Conservation (phyloP, 2,329 filamentous ascomycete genomes). For the Colletotrichum limetticola region DNA sequence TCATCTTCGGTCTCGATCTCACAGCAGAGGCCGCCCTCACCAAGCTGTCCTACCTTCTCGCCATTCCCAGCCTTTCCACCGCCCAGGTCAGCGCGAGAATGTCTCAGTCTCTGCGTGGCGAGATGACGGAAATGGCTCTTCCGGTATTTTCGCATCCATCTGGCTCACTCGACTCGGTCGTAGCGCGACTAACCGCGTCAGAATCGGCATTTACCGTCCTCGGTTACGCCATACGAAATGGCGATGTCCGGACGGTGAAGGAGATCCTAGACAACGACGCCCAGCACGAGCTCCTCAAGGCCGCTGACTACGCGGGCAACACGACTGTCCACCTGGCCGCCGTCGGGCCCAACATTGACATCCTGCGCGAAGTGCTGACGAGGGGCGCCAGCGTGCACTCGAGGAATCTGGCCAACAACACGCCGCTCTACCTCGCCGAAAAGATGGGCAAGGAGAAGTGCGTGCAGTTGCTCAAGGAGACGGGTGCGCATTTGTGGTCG, state of each 20-base stretch:
- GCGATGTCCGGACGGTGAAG: slow-evolving; percentile 72
- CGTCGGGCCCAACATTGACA: slow-evolving; percentile 62
- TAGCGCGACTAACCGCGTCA: slow-evolving; percentile 54
- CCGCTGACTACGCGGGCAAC: slow-evolving; percentile 84
- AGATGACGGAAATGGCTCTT: slow-evolving; percentile 80
- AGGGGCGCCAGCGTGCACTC: slow-evolving; percentile 75
- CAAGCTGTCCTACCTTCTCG: slow-evolving; percentile 88
- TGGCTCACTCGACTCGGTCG: slow-evolving; percentile 57
- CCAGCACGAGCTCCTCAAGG: slow-evolving; percentile 72
- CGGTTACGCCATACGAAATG: slow-evolving; percentile 82
- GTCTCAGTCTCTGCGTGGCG: slow-evolving; percentile 81
- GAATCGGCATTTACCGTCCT: slow-evolving; percentile 78
- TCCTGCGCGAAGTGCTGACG: slow-evolving; percentile 68
- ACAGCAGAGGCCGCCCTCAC: slow-evolving; percentile 92
- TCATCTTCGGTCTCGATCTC: slow-evolving; percentile 89
- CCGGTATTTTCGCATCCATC: slow-evolving; percentile 82
- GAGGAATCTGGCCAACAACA: slow-evolving; percentile 73
- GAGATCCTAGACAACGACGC: slow-evolving; percentile 74
- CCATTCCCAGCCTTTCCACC: slow-evolving; percentile 70
- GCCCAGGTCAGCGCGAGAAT: slow-evolving; percentile 77
- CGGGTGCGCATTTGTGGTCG: slow-evolving; percentile 69
- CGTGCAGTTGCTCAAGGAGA: slow-evolving; percentile 64
- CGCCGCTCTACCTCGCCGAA: slow-evolving; percentile 72
- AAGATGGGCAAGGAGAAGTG: slow-evolving; percentile 65
- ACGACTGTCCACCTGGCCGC: slow-evolving; percentile 72